Evolutionary conservation across 2,329 filamentous ascomycete genomes (phyloP).

Genomic region (Lithohypha guttulata): DNA sequence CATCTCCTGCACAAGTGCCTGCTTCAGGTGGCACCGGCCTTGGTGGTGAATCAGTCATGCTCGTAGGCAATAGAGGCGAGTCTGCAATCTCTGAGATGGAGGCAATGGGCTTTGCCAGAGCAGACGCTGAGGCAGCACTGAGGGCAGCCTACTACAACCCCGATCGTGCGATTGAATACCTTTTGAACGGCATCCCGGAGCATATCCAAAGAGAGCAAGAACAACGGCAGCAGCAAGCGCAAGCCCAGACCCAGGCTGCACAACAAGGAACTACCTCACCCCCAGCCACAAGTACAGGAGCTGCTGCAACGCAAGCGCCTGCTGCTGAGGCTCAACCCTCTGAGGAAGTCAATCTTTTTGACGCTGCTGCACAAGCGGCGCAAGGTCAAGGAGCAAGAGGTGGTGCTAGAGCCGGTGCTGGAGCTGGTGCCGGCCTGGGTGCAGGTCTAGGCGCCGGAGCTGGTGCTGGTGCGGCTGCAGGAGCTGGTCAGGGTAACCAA

Average conservation of each 20-base stretch:
- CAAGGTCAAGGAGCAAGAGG: constrained; percentile 29
- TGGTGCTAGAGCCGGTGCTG: constrained; percentile 23
- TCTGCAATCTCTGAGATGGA: constrained; percentile 87
- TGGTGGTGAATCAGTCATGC: constrained; percentile 68
- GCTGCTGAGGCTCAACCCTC: constrained; percentile 32
- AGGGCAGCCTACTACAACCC: constrained; percentile 95
- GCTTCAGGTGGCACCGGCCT: constrained; percentile 40
- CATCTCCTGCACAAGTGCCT: constrained; percentile 34
- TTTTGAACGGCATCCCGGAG: constrained; percentile 85
- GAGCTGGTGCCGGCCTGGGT: constrained; percentile 31
- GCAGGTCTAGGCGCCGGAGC: constrained; percentile 27
- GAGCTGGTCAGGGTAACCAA: constrained; percentile 46
- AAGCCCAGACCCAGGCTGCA: constrained; percentile 19
- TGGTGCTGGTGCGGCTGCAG: constrained; percentile 31
- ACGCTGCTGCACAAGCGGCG: constrained; percentile 71
- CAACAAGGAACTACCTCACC: too few species aligned
- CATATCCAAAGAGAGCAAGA: constrained; percentile 61
- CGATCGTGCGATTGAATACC: constrained; percentile 92
- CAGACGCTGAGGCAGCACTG: constrained; percentile 86
- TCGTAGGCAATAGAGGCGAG: constrained; percentile 72
- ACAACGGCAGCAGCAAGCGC: constrained; percentile 22
- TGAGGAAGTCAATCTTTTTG: constrained; percentile 76
- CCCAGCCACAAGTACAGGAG: constrained; percentile 29
- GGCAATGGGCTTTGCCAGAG: constrained; percentile 86
- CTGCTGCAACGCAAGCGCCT: constrained; percentile 26